Percentiles rank a stretch among this genome's conserved stretches.
These are phyloP conservation scores for Jacaranda mimosifolia DNA, from an alignment of 257 asterid genomes.

Conservation along the genomic window DNA sequence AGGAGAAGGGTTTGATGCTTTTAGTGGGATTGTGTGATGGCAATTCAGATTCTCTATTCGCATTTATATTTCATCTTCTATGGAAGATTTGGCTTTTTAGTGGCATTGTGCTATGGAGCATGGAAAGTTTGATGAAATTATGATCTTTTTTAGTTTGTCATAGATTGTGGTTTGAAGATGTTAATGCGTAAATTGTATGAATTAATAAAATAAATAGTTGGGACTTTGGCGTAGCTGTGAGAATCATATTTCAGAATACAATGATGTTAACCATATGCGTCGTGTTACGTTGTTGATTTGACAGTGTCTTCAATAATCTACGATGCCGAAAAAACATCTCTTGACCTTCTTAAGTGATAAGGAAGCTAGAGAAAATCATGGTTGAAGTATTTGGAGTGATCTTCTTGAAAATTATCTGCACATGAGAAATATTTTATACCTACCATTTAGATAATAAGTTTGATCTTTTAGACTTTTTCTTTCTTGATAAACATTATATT, in stretches of 20 bases:
- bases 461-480: too few species aligned
- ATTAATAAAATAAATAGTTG: neutral
- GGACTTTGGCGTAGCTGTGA: neutral
- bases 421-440: too few species aligned
- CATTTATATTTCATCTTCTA: too few species aligned
- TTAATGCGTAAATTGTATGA: neutral
- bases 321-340: neutral
- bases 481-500: too few species aligned
- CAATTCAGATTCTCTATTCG: too few species aligned
- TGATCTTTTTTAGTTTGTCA: neutral
- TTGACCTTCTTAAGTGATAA: neutral
- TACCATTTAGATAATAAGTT: too few species aligned
- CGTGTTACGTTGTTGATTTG: slow-evolving; percentile 4
- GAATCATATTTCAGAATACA: neutral
- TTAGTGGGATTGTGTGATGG: too few species aligned
- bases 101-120: neutral
- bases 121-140: neutral
- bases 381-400: too few species aligned
- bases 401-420: too few species aligned
- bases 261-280: neutral
- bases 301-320: neutral
- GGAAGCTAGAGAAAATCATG: too few species aligned
- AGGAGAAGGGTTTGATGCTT: too few species aligned
- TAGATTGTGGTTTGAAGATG: neutral
- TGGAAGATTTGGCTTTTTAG: too few species aligned